A percentile compares a stretch with the other conserved stretches of the same genome.
phyloP scores from a whole-genome alignment of 2,329 filamentous ascomycete species.

The Fusarium solani-melongenae region DNA sequence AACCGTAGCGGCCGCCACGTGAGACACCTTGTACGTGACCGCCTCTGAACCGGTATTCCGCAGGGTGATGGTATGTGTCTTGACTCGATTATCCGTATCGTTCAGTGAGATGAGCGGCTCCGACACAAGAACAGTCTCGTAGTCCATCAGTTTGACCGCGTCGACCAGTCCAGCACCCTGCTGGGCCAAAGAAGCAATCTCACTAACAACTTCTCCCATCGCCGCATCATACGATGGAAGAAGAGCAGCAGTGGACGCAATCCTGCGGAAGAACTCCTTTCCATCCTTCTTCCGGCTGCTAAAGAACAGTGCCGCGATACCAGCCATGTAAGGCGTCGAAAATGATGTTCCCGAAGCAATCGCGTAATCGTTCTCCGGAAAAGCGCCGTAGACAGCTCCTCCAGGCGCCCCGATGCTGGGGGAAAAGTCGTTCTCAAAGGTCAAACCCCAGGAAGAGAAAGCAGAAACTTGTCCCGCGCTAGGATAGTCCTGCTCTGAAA shows the following conservation, averaged over 20 bases:
- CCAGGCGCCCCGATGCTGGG: slow-evolving; percentile 31
- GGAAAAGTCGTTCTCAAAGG: slow-evolving; percentile 36
- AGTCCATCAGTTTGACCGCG: background rate
- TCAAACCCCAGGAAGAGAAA: slow-evolving; percentile 36
- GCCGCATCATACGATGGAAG: background rate
- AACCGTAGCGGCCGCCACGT: slow-evolving; percentile 16
- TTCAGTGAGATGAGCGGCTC: background rate
- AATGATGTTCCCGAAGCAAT: slow-evolving; percentile 35
- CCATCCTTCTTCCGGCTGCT: background rate
- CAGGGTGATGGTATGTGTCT: background rate
- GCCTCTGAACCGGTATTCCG: background rate
- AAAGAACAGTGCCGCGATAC: slow-evolving; percentile 36
- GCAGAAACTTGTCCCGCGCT: slow-evolving; percentile 21
- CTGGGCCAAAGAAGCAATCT: background rate
- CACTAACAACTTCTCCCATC: background rate
- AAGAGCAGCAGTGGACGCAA: background rate
- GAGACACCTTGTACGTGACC: slow-evolving; percentile 1
- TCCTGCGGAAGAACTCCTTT: background rate
- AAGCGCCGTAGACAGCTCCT: background rate
- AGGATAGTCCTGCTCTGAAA: background rate
- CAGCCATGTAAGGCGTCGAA: slow-evolving; percentile 35
- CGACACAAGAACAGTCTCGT: background rate
- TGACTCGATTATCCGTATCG: background rate
- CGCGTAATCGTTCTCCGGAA: slow-evolving; percentile 20
- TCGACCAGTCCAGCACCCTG: background rate